These are phyloP conservation scores for Globisporangium abappressorium DNA, from an alignment of 352 stramenopile species.

Conservation along the genomic window DNA sequence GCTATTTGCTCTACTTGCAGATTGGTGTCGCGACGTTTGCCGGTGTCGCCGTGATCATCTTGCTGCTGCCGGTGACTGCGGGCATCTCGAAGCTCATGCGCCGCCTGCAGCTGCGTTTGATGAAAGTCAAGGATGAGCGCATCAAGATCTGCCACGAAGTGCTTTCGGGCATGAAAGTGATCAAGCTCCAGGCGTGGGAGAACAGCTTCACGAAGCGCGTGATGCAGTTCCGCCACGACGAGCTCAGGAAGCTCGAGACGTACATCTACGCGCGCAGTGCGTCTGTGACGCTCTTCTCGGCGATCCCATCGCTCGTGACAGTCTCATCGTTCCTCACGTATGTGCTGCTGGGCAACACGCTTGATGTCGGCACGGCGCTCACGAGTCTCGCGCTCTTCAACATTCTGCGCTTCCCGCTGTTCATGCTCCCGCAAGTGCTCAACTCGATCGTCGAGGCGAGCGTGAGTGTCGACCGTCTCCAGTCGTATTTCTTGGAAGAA, in stretches of 20 bases:
- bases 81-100: conserved; percentile 88
- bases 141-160: conserved; percentile 96
- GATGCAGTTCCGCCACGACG: conserved; percentile 56
- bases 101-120: conserved; percentile 82
- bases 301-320: conserved; percentile 48
- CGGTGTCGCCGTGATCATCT: conserved; percentile 91
- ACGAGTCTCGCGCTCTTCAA: conserved; percentile 65
- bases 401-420: conserved; percentile 96
- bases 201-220: conserved; percentile 66
- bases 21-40: conserved; percentile 87
- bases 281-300: conserved; percentile 53
- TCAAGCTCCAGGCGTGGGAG: conserved; percentile 98
- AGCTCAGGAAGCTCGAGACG: conserved; percentile 74
- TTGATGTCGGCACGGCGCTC: conserved; percentile 52
- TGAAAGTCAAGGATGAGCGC: conserved; percentile 92
- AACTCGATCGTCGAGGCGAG: conserved; percentile 92
- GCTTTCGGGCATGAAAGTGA: conserved; percentile 93
- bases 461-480: conserved; percentile 60
- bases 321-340: conserved; percentile 53
- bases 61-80: conserved; percentile 92
- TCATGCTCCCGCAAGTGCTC: conserved; percentile 95
- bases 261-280: conserved; percentile 44
- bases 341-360: conserved; percentile 48
- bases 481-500: conserved; percentile 51
- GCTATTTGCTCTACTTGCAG: conserved; percentile 65